Base-by-base conservation (phyloP, 139 green algal genomes). In the Haematococcus lacustris region DNA sequence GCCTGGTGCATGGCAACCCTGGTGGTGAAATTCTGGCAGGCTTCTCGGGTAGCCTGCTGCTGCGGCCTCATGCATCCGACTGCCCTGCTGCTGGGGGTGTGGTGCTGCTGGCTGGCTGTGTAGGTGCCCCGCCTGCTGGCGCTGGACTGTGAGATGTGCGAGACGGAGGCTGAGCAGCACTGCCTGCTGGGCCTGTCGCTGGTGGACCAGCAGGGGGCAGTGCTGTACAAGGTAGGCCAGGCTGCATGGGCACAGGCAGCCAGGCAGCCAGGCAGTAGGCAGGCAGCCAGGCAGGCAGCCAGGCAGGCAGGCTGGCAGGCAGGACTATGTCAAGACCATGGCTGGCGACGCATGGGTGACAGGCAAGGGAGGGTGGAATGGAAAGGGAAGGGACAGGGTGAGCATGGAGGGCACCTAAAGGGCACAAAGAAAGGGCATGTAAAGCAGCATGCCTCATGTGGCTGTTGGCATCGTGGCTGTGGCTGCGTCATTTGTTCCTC, bases 81-180 rank as follows among this genome's bases (percentile, higher is more conserved):
- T n/a, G n/a, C n/a, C n/a, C n/a, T n/a, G n/a, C n/a, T n/a, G n/a
- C n/a, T n/a, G n/a, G n/a, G n/a, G n/a, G n/a, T n/a, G n/a, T n/a
- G n/a, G n/a, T n/a, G n/a, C n/a, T n/a, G n/a, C n/a, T n/a, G n/a
- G n/a, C n/a, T n/a, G n/a, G n/a, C n/a, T n/a, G 32, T n/a, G n/a
- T n/a, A 61, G 39, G 26, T 34, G 40, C 75, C 75, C 1, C 62
- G 51, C 3, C 72, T 90, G 59, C 71, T 88, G 35, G 81, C 74
- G 0, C 30, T 90, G 35, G 85, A 90, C 59, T 90, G 85, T 65
- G 86, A 91, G 81, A 91, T 91, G 86, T 87, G 81, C 65, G 77
- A 71, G n/a, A 85, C 81, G 21, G 61, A 43, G 0, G 74, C 76
- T 47, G 34, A 60, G 23, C 75, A 79, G 17, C 76, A 73, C 26